Conservation (phyloP, 257 asterid genomes). For the Marsdenia floribunda region DNA sequence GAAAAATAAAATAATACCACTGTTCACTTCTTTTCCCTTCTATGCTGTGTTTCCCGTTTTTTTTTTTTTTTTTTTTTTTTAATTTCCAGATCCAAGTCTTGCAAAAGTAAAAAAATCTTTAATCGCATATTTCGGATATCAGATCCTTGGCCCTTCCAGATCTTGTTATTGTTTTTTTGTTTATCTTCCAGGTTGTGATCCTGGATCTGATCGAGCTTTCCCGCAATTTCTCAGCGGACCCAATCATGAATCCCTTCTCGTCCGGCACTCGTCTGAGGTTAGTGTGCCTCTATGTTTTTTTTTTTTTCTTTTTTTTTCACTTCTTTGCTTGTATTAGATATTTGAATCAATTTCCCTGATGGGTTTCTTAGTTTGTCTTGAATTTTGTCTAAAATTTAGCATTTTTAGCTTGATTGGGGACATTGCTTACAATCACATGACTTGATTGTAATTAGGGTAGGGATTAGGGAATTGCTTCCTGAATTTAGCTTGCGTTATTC, state of each 20-base stretch:
- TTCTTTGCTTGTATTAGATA: background rate
- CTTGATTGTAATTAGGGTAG: conserved; percentile 4
- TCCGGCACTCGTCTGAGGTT: conserved; percentile 89
- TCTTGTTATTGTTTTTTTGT: background rate
- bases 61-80: no score
- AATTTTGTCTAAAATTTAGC: background rate
- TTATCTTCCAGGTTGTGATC: conserved; percentile 13
- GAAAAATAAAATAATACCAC: background rate
- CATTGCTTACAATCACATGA: background rate
- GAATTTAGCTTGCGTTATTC: background rate
- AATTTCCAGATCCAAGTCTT: conserved; percentile 22
- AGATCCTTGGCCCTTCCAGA: conserved; percentile 15
- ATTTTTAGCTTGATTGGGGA: background rate
- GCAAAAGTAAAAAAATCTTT: background rate
- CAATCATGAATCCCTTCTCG: conserved; percentile 87
- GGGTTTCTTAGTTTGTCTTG: conserved; percentile 8
- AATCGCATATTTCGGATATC: background rate
- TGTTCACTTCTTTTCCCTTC: background rate
- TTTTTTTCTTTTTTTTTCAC: background rate
- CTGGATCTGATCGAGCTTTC: conserved; percentile 70
- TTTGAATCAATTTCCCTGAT: background rate
- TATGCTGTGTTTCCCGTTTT: background rate
- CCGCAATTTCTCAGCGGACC: conserved; percentile 50
- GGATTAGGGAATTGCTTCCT: background rate
- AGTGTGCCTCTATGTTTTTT: conserved; percentile 10